Percentiles rank a stretch among this genome's conserved stretches.
phyloP scores from a whole-genome alignment of 139 green algal species.

The Trebouxia sp. region DNA sequence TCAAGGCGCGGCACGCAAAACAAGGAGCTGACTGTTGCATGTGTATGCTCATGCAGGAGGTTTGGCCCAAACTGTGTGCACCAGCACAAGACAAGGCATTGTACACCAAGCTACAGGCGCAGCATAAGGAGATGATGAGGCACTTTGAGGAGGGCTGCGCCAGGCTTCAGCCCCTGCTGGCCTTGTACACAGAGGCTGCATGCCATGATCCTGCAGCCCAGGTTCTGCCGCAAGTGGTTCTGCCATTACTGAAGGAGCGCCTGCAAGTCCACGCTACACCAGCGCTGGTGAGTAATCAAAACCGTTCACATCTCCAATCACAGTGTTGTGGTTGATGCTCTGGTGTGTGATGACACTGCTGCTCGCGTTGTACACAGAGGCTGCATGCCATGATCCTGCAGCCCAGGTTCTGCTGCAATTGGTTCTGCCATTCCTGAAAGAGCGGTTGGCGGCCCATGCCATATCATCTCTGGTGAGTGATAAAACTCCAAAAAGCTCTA shows the following conservation, averaged over 20 bases:
- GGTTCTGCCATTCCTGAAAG: neutral
- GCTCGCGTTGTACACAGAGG: neutral
- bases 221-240: neutral
- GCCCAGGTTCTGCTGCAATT: neutral
- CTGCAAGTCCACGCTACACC: neutral
- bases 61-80: neutral
- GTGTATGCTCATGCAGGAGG: too few relatives aligned
- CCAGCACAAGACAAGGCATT: neutral
- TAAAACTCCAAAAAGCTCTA: too few relatives aligned
- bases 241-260: neutral
- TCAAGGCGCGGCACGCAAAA: too few relatives aligned
- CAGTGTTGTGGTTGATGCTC: too few relatives aligned
- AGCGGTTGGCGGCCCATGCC: neutral
- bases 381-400: neutral
- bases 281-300: too few relatives aligned
- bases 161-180: neutral
- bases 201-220: neutral
- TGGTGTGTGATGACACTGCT: too few relatives aligned
- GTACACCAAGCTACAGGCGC: neutral
- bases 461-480: too few relatives aligned
- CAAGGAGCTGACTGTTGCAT: too few relatives aligned
- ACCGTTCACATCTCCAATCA: too few relatives aligned
- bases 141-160: slow-evolving; percentile 6
- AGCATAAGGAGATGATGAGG: neutral
- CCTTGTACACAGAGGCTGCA: neutral